These are phyloP conservation scores for Trichoderma virens DNA, from an alignment of 495 filamentous ascomycete species.

Conservation along the genomic window DNA sequence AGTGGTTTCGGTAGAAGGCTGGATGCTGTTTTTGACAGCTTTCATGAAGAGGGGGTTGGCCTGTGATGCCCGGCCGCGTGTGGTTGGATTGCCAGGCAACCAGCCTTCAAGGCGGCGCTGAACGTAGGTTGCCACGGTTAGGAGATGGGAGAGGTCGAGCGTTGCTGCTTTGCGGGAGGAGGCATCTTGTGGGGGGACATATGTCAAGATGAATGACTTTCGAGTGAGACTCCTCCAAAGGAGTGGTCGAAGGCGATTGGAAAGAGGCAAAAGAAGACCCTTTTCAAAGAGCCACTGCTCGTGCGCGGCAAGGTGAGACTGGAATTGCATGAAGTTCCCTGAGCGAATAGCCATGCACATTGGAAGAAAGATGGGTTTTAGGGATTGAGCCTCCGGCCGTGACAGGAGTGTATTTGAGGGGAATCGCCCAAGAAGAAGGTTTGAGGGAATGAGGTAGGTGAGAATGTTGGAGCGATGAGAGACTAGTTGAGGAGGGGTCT, in stretches of 20 bases:
- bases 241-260: conserved; percentile 66
- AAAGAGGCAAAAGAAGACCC: conserved; percentile 63
- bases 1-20: conserved; percentile 16
- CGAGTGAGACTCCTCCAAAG: conserved; percentile 80
- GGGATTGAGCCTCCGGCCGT: conserved; percentile 61
- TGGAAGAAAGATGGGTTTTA: conserved; percentile 67
- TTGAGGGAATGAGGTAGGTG: conserved; percentile 74
- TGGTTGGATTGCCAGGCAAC: conserved; percentile 23
- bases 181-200: conserved; percentile 48
- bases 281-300: conserved; percentile 69
- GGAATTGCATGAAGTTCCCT: conserved; percentile 74
- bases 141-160: conserved; percentile 47
- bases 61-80: conserved; percentile 16
- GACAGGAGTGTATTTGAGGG: conserved; percentile 57
- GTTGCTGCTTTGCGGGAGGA: conserved; percentile 40
- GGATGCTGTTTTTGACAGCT: conserved; percentile 29
- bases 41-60: conserved; percentile 33
- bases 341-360: conserved; percentile 63
- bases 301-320: conserved; percentile 48
- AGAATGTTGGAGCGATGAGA: conserved; percentile 74
- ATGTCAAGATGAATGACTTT: conserved; percentile 55
- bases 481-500: conserved; percentile 59
- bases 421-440: conserved; percentile 79
- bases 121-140: conserved; percentile 41
- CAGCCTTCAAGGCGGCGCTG: conserved; percentile 47